These are phyloP conservation scores for Alternaria burnsii DNA, from an alignment of 2,329 filamentous ascomycete species.

Conservation along the genomic window DNA sequence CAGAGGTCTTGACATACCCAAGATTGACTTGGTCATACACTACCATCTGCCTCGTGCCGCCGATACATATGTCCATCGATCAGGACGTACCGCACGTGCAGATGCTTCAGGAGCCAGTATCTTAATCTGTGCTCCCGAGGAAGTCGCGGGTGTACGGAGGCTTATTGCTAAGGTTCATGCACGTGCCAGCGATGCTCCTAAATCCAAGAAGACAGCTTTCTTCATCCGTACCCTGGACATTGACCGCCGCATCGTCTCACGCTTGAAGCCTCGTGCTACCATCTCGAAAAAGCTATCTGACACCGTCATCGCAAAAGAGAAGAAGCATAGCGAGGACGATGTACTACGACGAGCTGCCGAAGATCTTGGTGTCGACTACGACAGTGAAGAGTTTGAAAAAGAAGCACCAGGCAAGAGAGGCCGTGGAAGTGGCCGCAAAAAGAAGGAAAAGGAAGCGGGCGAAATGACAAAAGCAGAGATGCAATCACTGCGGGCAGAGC, in stretches of 20 bases:
- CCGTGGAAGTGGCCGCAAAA: conserved; percentile 75
- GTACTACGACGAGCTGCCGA: conserved; percentile 87
- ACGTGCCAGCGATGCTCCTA: conserved; percentile 55
- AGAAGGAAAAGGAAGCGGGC: conserved; percentile 76
- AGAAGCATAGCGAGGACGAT: conserved; percentile 81
- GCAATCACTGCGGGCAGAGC: conserved; percentile 72
- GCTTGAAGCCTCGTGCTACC: conserved; percentile 78
- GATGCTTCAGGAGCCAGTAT: conserved; percentile 80
- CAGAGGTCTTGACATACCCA: conserved; percentile 89
- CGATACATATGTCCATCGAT: conserved; percentile 94
- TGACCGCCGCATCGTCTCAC: conserved; percentile 78
- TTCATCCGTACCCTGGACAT: conserved; percentile 84
- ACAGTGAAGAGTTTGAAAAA: conserved; percentile 80
- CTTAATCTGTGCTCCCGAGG: conserved; percentile 88
- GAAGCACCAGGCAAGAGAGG: conserved; percentile 65
- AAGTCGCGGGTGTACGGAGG: conserved; percentile 83
- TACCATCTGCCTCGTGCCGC: conserved; percentile 94
- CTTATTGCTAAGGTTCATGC: conserved; percentile 90
- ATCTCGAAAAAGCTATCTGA: conserved; percentile 91
- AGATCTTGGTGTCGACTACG: conserved; percentile 92
- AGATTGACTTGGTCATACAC: conserved; percentile 88
- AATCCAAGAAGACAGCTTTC: conserved; percentile 64
- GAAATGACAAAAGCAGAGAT: conserved; percentile 77
- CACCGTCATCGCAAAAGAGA: conserved; percentile 83
- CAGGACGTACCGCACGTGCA: conserved; percentile 90